Evolutionary conservation across 2,329 filamentous ascomycete genomes (phyloP), one percentile per base, ranked within the genome.

Genomic region (Clonostachys byssicola): DNA sequence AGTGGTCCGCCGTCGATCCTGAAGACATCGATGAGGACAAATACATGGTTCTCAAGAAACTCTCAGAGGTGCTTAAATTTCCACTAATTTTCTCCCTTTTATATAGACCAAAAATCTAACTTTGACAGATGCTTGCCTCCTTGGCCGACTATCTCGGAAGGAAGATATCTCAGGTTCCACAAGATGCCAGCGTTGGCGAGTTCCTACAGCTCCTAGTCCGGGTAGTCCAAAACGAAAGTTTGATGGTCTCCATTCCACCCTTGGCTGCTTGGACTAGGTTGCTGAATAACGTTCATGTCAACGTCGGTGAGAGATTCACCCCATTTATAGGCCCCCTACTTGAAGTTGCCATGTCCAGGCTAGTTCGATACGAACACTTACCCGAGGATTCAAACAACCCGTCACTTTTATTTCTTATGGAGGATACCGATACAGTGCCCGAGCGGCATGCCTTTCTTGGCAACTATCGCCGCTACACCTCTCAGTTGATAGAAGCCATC

Each of bases 401-500:
- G 3, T 92, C 88, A 1, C 80, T 91, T 49, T 73, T 89, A 12
- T 94, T 96, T 54, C 75, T 99, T 2, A 77, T 91, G 58, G 92
- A 97, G 60, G 94, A 99, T 61, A 95, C 96, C 47, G 94, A 99
- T 60, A 97, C 92, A 0, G 75, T 92, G 17, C 94, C 94, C 0
- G 94, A 99, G 63, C 81, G 91, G 20, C 94, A 99, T 67, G 90
- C 91, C 1, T 99, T 99, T 63, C 77, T 97, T 12, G 91, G 92
- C 5, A 97, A 99, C 60, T 99, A 99, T 64, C 80, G 94, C 38
- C 81, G 94, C 49, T 97, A 96, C 60, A 94, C 91, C 63, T 84
- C 85, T 4, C 86, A 89, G 50, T 81, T 96, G 23, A 90, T 99
- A 47, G 92, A 97, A 66, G 80, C 80, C 14, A 89, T 97, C 52